Evolutionary conservation across 805 yeast genomes (phyloP).

Genomic region (Dipodascus geniculatus): DNA sequence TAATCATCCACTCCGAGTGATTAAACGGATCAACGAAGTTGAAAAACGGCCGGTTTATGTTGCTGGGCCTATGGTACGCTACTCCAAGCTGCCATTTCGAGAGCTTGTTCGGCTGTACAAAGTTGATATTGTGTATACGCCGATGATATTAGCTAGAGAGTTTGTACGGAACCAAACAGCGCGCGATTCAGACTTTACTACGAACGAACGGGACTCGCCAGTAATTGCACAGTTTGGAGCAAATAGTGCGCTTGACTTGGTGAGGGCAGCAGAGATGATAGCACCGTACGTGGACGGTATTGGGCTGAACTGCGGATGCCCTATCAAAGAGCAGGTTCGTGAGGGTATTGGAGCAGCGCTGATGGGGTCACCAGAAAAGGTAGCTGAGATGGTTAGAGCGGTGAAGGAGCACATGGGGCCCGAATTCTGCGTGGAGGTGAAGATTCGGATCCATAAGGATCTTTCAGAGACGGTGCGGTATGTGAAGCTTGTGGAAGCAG

Average conservation of each 20-base stretch:
- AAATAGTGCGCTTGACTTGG: conserved; percentile 68
- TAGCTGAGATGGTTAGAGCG: conserved; percentile 70
- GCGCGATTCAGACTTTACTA: conserved; percentile 72
- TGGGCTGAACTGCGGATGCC: conserved; percentile 96
- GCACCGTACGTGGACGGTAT: conserved; percentile 85
- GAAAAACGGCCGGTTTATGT: conserved; percentile 48
- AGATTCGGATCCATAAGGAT: conserved; percentile 87
- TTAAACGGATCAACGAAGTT: conserved; percentile 31
- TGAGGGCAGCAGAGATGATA: conserved; percentile 80
- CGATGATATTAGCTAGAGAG: conserved; percentile 94
- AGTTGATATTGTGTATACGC: conserved; percentile 80
- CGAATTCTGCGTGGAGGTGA: conserved; percentile 71
- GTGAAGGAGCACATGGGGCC: conserved; percentile 71
- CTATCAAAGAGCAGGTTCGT: conserved; percentile 84
- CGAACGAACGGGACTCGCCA: conserved; percentile 57
- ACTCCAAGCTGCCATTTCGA: conserved; percentile 87
- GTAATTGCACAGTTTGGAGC: conserved; percentile 86
- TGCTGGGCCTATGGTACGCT: conserved; percentile 95
- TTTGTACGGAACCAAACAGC: conserved; percentile 80
- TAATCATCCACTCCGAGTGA: conserved; percentile 43
- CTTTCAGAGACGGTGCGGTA: conserved; percentile 71
- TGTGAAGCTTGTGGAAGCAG: conserved; percentile 58
- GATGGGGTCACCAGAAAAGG: conserved; percentile 71
- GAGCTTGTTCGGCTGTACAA: conserved; percentile 61
- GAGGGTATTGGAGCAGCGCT: conserved; percentile 97